Base-by-base conservation (phyloP, 2,329 filamentous ascomycete species). In the Penicillium paneum region DNA sequence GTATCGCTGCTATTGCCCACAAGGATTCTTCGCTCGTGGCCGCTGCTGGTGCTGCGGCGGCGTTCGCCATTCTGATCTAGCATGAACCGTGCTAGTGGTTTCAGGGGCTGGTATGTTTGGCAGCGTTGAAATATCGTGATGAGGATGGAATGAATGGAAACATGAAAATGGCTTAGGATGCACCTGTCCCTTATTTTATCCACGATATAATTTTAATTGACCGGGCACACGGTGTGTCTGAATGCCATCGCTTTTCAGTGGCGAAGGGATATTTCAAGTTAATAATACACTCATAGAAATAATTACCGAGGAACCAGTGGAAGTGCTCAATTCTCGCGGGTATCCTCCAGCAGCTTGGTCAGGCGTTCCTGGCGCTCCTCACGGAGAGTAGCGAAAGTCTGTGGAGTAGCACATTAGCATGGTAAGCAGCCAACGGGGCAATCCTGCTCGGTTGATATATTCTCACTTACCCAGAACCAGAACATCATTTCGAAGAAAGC, bases 401-500 rank as follows among this genome's bases (percentile, higher is more conserved):
- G 41, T 19, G 45, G 34, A 28, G 17, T 42, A 32, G 15, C 36
- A 50, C 17, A 58, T 62, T 49, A 61, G 58, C 32, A 51, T 10
- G 29, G 32, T 2, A n/a, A 24, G 15, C 17, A n/a, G 43, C 39
- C 11, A 36, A 46, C 32, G 44, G 24, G 17, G 39, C 11, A 19
- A n/a, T 19, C 8, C 35, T 21, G 13, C 15, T 10, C n/a, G 13
- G 31, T 17, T 38, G 38, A 53, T 11, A 8, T 3, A 5, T 3
- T 7, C 6, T 40, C 13, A 71, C 78, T 59, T 69, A 85, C 85
- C 91, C 91, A 96, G 73, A 96, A 91, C 90, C 91, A 96, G 57
- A 83, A 82, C 62, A 90, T 79, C 71, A 90, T 83, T 78, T 97
- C 92, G 67, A 96, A 68, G 66, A 96, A 94, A 8, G 85, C 85